These are phyloP conservation scores for Beauveria caledonica DNA, from an alignment of 2,329 filamentous ascomycete species.

Conservation along the genomic window DNA sequence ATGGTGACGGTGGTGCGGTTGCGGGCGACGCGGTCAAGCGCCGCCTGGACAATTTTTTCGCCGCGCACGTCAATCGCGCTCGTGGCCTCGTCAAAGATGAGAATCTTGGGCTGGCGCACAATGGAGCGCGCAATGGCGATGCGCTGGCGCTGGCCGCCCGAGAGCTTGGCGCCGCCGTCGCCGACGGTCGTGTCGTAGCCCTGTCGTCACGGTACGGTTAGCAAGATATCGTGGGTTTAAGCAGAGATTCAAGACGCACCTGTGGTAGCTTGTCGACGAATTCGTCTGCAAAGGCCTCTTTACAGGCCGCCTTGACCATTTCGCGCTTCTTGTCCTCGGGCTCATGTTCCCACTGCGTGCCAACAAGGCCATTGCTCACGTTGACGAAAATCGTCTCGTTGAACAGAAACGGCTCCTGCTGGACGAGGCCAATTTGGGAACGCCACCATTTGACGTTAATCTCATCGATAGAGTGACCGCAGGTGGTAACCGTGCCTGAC, in stretches of 20 bases:
- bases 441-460: slow-evolving; percentile 58
- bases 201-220: slow-evolving; percentile 24
- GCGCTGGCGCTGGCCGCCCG: slow-evolving; percentile 68
- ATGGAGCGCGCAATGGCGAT: slow-evolving; percentile 62
- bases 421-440: slow-evolving; percentile 55
- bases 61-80: slow-evolving; percentile 52
- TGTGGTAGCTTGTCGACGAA: slow-evolving; percentile 57
- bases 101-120: slow-evolving; percentile 55
- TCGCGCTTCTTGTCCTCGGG: slow-evolving; percentile 46
- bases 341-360: slow-evolving; percentile 44
- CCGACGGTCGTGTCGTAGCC: slow-evolving; percentile 69
- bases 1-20: slow-evolving; percentile 65
- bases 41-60: slow-evolving; percentile 54
- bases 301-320: slow-evolving; percentile 55
- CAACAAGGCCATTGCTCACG: slow-evolving; percentile 50
- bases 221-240: neutral
- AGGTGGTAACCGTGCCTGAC: slow-evolving; percentile 40
- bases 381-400: slow-evolving; percentile 58
- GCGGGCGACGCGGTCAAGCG: slow-evolving; percentile 48
- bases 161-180: slow-evolving; percentile 68
- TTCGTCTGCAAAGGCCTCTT: slow-evolving; percentile 60
- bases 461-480: slow-evolving; percentile 43
- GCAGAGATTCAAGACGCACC: slow-evolving; percentile 22
- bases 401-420: slow-evolving; percentile 62
- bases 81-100: slow-evolving; percentile 72